Evolutionary conservation across 176 grass and related monocot genomes (phyloP), one percentile per base, ranked within the genome.

Genomic region (Alloteropsis semialata): DNA sequence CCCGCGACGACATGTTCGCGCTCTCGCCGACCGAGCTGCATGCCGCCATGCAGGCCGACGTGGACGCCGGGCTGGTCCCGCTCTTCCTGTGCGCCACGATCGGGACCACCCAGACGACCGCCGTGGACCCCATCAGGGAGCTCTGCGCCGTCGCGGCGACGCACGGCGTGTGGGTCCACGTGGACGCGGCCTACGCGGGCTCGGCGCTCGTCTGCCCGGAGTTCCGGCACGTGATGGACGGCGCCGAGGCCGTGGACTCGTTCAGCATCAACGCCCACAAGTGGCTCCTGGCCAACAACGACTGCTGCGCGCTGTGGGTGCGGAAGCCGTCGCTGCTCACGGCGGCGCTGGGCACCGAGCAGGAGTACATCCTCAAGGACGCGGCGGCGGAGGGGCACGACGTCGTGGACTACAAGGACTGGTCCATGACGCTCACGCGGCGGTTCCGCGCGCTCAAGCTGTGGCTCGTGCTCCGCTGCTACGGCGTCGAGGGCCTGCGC

Each of bases 401-500:
- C 34, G 82, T 92, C 33, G 89, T 97, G 46, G 91, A 97, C 83
- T 94, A 92, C 81, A 97, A 94, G 87, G 91, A 94, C 79, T 92
- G 94, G 94, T 74, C 80, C 41, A 74, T 92, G 21, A 78, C 89
- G 17, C 72, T 97, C 9, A 92, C 81, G 18, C 72, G 91, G 4
- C 84, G 91, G n/a, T 97, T 94, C 78, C 84, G 91, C 21, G 79
- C 94, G 13, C 89, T 90, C 10, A 97, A 97, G 82, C 34, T 97
- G 14, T 97, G 91, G 91, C 87, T 93, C 59, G 84, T 94, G 73
- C 85, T 97, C 39, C 89, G 84, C 22, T 87, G 84, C 88, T 84
- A 92, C 84, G 94, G 94, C 65, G 55, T 84, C 9, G 76, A 84
- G 22, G 89, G 91, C 37, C 76, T 97, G 7, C 81, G 81, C 32